Conservation (phyloP, 106 monocot species). For the Dendrobium huoshanense region DNA sequence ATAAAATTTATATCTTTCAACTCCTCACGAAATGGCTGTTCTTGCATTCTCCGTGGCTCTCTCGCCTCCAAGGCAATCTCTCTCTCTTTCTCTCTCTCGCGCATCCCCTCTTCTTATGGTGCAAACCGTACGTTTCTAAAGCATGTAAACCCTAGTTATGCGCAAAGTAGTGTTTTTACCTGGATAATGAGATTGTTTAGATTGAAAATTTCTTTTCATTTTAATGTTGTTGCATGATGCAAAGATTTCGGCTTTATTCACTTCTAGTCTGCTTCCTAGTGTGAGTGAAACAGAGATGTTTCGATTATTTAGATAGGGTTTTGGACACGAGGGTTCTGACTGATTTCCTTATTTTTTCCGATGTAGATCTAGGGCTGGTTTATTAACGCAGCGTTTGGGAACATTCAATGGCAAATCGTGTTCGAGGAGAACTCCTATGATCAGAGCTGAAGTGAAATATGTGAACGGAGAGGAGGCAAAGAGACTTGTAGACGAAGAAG, state of each 20-base stretch:
- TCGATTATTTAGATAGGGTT: too few species aligned
- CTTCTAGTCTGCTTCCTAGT: too few species aligned
- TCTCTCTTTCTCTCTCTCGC: background rate
- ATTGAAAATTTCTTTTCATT: too few species aligned
- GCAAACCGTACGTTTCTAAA: background rate
- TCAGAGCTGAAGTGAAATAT: constrained; percentile 65
- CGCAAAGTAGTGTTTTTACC: too few species aligned
- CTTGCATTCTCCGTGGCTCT: constrained; percentile 24
- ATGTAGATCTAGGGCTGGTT: background rate
- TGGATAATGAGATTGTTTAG: background rate
- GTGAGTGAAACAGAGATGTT: too few species aligned
- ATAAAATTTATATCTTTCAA: background rate
- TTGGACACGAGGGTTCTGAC: background rate
- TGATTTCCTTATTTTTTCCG: background rate
- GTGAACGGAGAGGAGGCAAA: constrained; percentile 78
- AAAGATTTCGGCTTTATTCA: too few species aligned
- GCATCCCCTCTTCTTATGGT: background rate
- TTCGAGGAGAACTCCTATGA: constrained; percentile 15
- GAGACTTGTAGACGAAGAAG: constrained; percentile 78
- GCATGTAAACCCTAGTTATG: background rate
- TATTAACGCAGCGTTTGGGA: background rate
- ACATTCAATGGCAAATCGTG: background rate
- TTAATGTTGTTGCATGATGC: too few species aligned
- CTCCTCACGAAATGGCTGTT: constrained; percentile 12
- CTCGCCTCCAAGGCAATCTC: constrained; percentile 13